Evolutionary conservation across 2,329 filamentous ascomycete genomes (phyloP).

Genomic region (Tolypocladium pustulatum): DNA sequence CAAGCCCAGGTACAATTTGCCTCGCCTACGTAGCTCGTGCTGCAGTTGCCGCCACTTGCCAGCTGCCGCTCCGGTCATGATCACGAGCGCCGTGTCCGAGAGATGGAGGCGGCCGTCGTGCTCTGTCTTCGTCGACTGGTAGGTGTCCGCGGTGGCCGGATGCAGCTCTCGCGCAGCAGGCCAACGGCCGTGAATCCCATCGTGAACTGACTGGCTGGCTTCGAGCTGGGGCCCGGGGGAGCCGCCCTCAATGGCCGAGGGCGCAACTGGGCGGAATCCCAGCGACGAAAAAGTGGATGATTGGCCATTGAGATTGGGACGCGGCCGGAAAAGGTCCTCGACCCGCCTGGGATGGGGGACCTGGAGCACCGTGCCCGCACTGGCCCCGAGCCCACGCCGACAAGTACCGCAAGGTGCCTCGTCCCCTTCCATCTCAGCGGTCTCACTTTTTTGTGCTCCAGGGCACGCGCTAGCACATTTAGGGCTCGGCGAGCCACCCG

Average conservation of each 20-base stretch:
- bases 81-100: background rate
- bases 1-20: background rate
- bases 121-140: background rate
- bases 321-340: background rate
- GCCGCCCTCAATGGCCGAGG: background rate
- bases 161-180: background rate
- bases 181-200: background rate
- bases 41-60: background rate
- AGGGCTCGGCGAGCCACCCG: background rate
- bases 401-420: background rate
- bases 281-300: background rate
- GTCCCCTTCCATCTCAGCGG: background rate
- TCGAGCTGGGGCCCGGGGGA: background rate
- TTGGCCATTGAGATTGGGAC: background rate
- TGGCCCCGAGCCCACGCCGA: slow-evolving; percentile 2
- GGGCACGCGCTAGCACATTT: background rate
- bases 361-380: slow-evolving; percentile 6
- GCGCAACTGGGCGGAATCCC: background rate
- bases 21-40: background rate
- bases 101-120: background rate
- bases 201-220: background rate
- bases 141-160: background rate
- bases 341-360: background rate
- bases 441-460: background rate
- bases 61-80: background rate